Evolutionary conservation across 208 protist genomes (phyloP).

Genomic region (Phytomonas sp.): DNA sequence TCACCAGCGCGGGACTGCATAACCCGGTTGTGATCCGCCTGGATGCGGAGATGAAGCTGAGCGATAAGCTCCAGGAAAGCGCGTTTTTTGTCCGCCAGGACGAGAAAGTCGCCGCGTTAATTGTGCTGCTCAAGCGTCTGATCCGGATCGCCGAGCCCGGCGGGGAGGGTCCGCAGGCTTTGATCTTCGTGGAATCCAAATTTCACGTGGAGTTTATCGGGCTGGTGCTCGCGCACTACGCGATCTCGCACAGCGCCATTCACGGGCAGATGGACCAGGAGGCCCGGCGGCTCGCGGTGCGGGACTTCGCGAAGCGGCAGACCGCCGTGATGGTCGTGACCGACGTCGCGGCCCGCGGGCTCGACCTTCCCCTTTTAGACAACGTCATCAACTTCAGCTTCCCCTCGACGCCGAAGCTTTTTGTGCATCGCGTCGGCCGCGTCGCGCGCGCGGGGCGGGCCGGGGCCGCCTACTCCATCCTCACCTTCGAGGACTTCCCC

Average conservation of each 20-base stretch:
- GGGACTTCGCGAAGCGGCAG: conserved; percentile 84
- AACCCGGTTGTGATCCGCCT: conserved; percentile 95
- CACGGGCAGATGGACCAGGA: conserved; percentile 98
- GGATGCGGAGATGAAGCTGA: conserved; percentile 96
- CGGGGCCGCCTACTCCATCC: conserved; percentile 93
- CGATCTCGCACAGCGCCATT: conserved; percentile 69
- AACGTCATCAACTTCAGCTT: conserved; percentile 99
- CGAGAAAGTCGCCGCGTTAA: conserved; percentile 92
- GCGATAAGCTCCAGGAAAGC: conserved; percentile 90
- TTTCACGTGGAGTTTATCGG: conserved; percentile 97
- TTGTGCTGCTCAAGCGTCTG: conserved; percentile 89
- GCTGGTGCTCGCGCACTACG: conserved; percentile 79
- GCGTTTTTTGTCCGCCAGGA: conserved; percentile 92
- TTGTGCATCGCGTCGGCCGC: conserved; percentile 97
- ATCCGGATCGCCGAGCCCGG: conserved; percentile 54
- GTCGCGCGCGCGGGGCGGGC: conserved; percentile 96
- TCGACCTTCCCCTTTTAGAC: conserved; percentile 98
- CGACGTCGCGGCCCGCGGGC: conserved; percentile 98
- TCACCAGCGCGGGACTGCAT: conserved; percentile 94
- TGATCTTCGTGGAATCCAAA: conserved; percentile 95
- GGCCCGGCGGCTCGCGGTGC: conserved; percentile 93
- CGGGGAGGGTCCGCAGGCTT: conserved; percentile 72
- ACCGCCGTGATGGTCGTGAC: conserved; percentile 96
- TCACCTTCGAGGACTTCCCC: conserved; percentile 94
- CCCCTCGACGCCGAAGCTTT: conserved; percentile 95